A percentile compares a stretch with the other conserved stretches of the same genome.
Evolutionary conservation across 176 grass and related monocot species (phyloP).

Genomic region (Oryza nivara): DNA sequence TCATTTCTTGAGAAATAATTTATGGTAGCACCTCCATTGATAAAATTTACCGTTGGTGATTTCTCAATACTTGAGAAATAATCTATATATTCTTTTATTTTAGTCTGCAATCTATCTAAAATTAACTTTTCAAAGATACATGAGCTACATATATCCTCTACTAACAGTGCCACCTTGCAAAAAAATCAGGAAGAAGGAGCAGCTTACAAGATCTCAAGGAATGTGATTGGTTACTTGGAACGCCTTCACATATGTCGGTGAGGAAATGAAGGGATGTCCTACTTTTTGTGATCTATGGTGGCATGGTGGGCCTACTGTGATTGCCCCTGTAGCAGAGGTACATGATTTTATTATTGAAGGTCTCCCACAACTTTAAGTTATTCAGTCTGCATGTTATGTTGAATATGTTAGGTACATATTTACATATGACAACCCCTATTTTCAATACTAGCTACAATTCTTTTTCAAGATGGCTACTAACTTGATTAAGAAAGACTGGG

Average conservation of each 20-base stretch:
- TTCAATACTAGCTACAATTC: slow-evolving; percentile 21
- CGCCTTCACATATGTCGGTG: slow-evolving; percentile 37
- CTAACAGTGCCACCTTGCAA: slow-evolving; percentile 20
- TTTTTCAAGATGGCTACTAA: slow-evolving; percentile 36
- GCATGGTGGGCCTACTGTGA: slow-evolving; percentile 60
- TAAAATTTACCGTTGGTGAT: background rate
- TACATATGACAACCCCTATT: slow-evolving; percentile 34
- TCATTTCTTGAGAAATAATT: background rate
- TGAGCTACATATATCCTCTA: slow-evolving; percentile 28
- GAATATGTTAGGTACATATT: slow-evolving; percentile 49
- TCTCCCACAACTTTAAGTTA: slow-evolving; percentile 45
- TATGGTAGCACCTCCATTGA: background rate
- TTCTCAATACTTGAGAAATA: background rate
- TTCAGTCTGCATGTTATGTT: slow-evolving; percentile 57
- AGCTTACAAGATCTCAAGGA: slow-evolving; percentile 64
- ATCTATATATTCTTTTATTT: slow-evolving; percentile 29
- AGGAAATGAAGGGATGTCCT: slow-evolving; percentile 58
- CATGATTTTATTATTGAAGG: slow-evolving; percentile 70
- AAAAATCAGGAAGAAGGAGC: slow-evolving; percentile 61
- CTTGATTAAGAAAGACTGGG: background rate
- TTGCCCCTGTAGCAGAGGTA: slow-evolving; percentile 67
- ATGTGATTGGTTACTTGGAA: slow-evolving; percentile 57
- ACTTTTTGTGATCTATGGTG: slow-evolving; percentile 62
- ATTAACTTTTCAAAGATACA: slow-evolving; percentile 14
- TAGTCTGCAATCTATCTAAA: slow-evolving; percentile 21